Evolutionary conservation across 352 stramenopile species (phyloP), one percentile per base, ranked within the genome.

Genomic region (Pythium brachiatum): DNA sequence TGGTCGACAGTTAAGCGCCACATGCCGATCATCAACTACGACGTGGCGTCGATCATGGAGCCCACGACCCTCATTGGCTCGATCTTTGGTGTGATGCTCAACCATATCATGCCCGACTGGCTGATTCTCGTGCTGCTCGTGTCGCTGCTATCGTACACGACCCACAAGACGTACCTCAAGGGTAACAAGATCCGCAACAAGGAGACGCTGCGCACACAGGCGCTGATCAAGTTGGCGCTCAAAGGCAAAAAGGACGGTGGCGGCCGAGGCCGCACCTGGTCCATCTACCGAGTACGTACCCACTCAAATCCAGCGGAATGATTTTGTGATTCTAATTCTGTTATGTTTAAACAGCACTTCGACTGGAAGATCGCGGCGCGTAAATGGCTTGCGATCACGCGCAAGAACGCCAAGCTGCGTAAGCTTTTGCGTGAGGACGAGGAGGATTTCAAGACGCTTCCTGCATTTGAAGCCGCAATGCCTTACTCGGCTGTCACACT

Each of bases 31-130:
- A 97, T 99, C 39, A 96, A 98, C 80, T 99, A 98, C 88, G 93
- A 98, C 61, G 78, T 99, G n/a, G 95, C 98, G n/a, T 69, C 98
- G 3, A 92, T 99, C n/a, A 99, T 99, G 96, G 96, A 99, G 81
- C 97, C 96, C 2, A 84, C 96, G 66, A 92, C 86, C 38, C 73
- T 94, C 13, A 83, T 92, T 32, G 86, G 86, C 36, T 63, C 83
- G 51, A 81, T 92, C 66, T 89, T 92, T 29, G 86, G 83, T 31
- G 86, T 94, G 18, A 89, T 92, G 81, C 74, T 90, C 69, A 94
- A 94, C 64, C 78, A 88, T 56, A 68, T 90, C 41, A 81, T 95
- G 52, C 86, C 86, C 9, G 82, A 91, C 65, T 95, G 86, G 86
- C 70, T 93, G 51, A 92, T 95, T 44, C 64, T 92, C 59, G 60